These are phyloP conservation scores for Coemansia sp. DNA, from an alignment of 192 early-diverging fungal genomes.

Conservation along the genomic window DNA sequence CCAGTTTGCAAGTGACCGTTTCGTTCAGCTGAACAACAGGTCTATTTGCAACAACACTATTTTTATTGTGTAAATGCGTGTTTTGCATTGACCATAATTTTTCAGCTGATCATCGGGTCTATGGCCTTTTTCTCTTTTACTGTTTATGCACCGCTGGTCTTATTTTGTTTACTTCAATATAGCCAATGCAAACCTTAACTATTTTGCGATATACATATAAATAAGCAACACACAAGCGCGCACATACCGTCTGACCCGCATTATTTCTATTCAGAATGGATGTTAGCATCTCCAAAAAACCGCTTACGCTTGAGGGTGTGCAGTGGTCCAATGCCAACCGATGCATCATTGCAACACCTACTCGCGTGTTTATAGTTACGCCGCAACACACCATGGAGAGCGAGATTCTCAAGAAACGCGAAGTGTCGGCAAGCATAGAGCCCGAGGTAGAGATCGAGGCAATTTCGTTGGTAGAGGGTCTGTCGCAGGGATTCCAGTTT, in stretches of 20 bases:
- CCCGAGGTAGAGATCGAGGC: slow-evolving; percentile 26
- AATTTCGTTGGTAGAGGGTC: slow-evolving; percentile 22
- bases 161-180: background rate
- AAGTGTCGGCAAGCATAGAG: slow-evolving; percentile 23
- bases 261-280: slow-evolving; percentile 18
- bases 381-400: slow-evolving; percentile 16
- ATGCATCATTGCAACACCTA: slow-evolving; percentile 37
- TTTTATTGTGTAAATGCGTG: background rate
- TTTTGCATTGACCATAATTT: slow-evolving; percentile 2
- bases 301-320: slow-evolving; percentile 20
- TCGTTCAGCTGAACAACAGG: slow-evolving; percentile 11
- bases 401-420: slow-evolving; percentile 11
- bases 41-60: background rate
- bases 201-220: background rate
- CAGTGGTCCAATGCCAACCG: slow-evolving; percentile 40
- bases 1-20: slow-evolving; percentile 44
- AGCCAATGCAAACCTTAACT: too few relatives aligned
- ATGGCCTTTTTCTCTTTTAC: background rate
- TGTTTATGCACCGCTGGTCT: background rate
- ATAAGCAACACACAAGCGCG: background rate
- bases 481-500: slow-evolving; percentile 22
- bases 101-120: background rate
- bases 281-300: slow-evolving; percentile 15
- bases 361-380: slow-evolving; percentile 20
- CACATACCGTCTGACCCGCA: too few relatives aligned